phyloP scores from a whole-genome alignment of 768 basidiomycete genomes.

The Mycena vitilis region DNA sequence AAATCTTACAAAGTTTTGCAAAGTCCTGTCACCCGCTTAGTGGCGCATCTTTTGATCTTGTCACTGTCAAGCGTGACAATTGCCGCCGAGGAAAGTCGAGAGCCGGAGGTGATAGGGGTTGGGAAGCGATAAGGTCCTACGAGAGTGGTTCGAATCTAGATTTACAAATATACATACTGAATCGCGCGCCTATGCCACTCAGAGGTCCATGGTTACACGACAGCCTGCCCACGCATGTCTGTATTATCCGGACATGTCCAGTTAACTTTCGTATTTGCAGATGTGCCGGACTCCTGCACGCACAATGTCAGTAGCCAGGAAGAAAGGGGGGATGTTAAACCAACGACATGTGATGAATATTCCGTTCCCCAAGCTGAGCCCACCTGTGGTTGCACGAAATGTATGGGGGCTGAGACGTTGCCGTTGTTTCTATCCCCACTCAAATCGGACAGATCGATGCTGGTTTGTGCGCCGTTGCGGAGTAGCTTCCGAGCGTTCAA shows the following conservation, averaged over 20 bases:
- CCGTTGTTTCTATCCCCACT: neutral
- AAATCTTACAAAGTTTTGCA: neutral
- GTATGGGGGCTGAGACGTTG: constrained; percentile 1
- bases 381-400: constrained; percentile 7
- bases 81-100: neutral
- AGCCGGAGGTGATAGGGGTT: too few species aligned
- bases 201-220: neutral
- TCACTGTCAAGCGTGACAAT: neutral
- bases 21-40: neutral
- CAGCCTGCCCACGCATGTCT: neutral
- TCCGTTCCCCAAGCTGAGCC: neutral
- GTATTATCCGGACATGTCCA: neutral
- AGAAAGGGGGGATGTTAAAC: neutral
- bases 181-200: too few species aligned
- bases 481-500: constrained; percentile 42
- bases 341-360: neutral
- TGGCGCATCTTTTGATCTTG: neutral
- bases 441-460: constrained; percentile 15
- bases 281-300: neutral
- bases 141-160: too few species aligned
- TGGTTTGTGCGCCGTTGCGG: neutral
- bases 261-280: neutral
- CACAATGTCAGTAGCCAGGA: neutral
- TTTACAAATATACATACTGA: neutral
- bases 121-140: too few species aligned